Percentiles rank a stretch among this genome's conserved stretches.
phyloP scores from a whole-genome alignment of 176 grass and related monocot genomes.

The Tuctoria greenei region DNA sequence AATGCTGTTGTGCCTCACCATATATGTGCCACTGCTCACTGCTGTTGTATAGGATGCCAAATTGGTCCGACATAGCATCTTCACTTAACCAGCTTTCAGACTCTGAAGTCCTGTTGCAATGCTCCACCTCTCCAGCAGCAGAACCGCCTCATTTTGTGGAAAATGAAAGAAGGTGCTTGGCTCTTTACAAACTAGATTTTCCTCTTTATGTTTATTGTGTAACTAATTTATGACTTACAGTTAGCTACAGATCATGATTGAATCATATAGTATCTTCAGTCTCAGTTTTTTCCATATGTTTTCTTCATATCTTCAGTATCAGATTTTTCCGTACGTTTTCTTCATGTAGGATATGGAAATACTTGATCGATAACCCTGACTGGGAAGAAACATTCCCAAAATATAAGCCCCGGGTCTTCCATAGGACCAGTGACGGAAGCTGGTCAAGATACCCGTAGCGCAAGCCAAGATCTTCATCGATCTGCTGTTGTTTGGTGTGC shows the following conservation, averaged over 20 bases:
- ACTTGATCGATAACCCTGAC: constrained; percentile 70
- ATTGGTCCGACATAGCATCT: constrained; percentile 56
- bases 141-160: constrained; percentile 92
- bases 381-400: constrained; percentile 70
- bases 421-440: constrained; percentile 45
- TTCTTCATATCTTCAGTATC: constrained; percentile 32
- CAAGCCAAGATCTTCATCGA: background rate
- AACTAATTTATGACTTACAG: background rate
- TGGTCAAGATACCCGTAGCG: constrained; percentile 57
- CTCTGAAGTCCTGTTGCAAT: constrained; percentile 64
- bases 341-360: constrained; percentile 72
- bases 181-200: constrained; percentile 14
- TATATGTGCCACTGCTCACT: constrained; percentile 33
- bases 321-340: background rate
- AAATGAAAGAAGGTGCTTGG: constrained; percentile 71
- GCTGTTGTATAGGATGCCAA: constrained; percentile 52
- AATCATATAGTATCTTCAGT: background rate
- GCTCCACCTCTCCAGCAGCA: constrained; percentile 81
- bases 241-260: background rate
- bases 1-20: background rate
- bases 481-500: background rate
- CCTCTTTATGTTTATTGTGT: background rate
- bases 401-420: constrained; percentile 59
- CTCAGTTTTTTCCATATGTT: background rate
- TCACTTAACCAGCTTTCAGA: constrained; percentile 57